phyloP scores from a whole-genome alignment of 805 yeast species.

The Candida yuanshanica region DNA sequence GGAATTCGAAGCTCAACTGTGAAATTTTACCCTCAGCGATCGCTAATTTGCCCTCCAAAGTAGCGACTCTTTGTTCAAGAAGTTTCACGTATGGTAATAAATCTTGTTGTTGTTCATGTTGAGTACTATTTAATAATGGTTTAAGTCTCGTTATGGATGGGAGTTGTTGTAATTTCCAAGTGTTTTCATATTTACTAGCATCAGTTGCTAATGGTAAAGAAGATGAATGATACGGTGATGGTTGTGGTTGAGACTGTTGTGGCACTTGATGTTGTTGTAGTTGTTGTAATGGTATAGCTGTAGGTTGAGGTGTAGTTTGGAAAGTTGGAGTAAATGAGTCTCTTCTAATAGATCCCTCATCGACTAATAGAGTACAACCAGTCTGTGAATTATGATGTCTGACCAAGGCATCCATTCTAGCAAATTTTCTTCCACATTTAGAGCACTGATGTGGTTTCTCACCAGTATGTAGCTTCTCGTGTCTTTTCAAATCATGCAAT shows the following conservation, averaged over 20 bases:
- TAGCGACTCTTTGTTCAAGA: slow-evolving; percentile 17
- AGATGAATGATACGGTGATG: not conserved
- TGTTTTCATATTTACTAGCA: slow-evolving; percentile 1
- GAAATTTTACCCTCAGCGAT: slow-evolving; percentile 18
- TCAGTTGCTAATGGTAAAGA: not conserved
- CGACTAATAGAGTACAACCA: slow-evolving; percentile 20
- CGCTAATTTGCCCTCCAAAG: slow-evolving; percentile 16
- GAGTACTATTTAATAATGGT: not conserved
- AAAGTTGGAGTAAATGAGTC: not conserved
- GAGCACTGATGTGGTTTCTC: slow-evolving; percentile 62
- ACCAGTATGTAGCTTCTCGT: slow-evolving; percentile 70
- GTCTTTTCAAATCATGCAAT: slow-evolving; percentile 72
- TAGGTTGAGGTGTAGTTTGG: not conserved
- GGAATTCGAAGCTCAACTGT: slow-evolving; percentile 14
- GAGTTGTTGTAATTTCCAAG: slow-evolving; percentile 2
- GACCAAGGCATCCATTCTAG: slow-evolving; percentile 70
- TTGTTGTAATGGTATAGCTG: not conserved
- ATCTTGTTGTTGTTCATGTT: slow-evolving; percentile 3
- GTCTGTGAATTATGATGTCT: slow-evolving; percentile 52
- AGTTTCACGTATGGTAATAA: slow-evolving; percentile 18
- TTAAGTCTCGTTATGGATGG: not conserved
- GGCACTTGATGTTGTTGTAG: not conserved
- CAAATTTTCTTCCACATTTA: slow-evolving; percentile 58
- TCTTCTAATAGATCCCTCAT: slow-evolving; percentile 9
- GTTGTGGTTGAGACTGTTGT: slow-evolving; percentile 2